Percentiles rank a stretch among this genome's conserved stretches.
phyloP scores from a whole-genome alignment of 1,284 basidiomycete species.

The Rhodotorula sp. region DNA sequence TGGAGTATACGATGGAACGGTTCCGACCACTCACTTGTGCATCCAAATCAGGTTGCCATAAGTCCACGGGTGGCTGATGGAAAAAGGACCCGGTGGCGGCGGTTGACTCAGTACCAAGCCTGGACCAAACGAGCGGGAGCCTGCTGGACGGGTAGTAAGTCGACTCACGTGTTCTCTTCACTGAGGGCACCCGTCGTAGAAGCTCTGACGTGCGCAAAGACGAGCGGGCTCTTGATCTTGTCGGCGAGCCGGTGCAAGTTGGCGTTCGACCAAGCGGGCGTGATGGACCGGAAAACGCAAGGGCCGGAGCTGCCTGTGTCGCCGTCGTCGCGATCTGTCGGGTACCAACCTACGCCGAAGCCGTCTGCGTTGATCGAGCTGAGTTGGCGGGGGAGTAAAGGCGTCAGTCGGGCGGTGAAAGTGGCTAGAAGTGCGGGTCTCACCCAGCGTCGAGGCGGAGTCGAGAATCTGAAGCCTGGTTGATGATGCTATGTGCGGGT shows the following conservation, averaged over 20 bases:
- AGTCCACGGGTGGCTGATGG: slow-evolving; percentile 25
- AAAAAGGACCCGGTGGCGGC: too few species aligned
- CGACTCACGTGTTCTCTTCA: slow-evolving; percentile 71
- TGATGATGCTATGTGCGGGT: slow-evolving; percentile 92
- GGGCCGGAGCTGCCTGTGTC: slow-evolving; percentile 59
- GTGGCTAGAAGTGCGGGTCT: slow-evolving; percentile 4
- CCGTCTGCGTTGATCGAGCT: slow-evolving; percentile 86
- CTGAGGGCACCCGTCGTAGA: slow-evolving; percentile 57
- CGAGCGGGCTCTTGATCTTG: slow-evolving; percentile 88
- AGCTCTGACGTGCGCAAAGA: slow-evolving; percentile 58
- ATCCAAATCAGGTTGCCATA: slow-evolving; percentile 66
- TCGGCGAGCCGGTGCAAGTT: slow-evolving; percentile 85
- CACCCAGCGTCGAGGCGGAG: slow-evolving; percentile 60
- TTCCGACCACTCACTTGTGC: slow-evolving; percentile 70
- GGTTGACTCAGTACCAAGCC: too few species aligned
- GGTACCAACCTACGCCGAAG: slow-evolving; percentile 87
- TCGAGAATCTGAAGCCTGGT: slow-evolving; percentile 89
- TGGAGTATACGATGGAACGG: neutral
- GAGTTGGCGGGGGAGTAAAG: slow-evolving; percentile 50
- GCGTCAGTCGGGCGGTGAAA: too few species aligned
- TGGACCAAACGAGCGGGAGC: too few species aligned
- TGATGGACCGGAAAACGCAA: slow-evolving; percentile 78
- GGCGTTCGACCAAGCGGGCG: slow-evolving; percentile 80
- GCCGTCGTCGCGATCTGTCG: slow-evolving; percentile 59
- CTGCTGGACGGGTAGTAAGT: too few species aligned